phyloP scores from a whole-genome alignment of 176 grass and related monocot species.

The Melocanna baccifera region DNA sequence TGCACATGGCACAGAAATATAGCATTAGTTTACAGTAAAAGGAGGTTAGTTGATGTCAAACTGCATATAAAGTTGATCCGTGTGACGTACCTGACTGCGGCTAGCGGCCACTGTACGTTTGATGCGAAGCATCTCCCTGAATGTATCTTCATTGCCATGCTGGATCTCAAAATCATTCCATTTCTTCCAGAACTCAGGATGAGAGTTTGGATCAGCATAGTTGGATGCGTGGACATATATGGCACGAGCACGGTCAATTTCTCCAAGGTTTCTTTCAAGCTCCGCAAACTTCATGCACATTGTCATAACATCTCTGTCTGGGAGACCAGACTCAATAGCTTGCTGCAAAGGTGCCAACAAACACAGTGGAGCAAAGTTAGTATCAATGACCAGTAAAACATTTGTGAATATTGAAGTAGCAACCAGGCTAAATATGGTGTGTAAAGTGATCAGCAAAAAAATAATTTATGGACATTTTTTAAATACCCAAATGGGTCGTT shows the following conservation, averaged over 20 bases:
- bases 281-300: constrained; percentile 84
- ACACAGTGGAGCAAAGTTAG: constrained; percentile 17
- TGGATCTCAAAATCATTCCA: constrained; percentile 99
- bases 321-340: constrained; percentile 71
- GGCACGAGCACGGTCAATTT: constrained; percentile 89
- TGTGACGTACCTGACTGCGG: constrained; percentile 68
- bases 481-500: background rate
- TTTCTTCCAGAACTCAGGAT: constrained; percentile 89
- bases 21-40: constrained; percentile 1
- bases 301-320: constrained; percentile 64
- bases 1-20: constrained; percentile 35
- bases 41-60: background rate
- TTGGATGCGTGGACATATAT: constrained; percentile 78
- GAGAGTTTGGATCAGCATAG: constrained; percentile 77
- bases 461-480: background rate
- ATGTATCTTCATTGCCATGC: constrained; percentile 92
- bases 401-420: background rate
- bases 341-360: constrained; percentile 46
- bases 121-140: constrained; percentile 94
- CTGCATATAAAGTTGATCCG: background rate
- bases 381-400: background rate
- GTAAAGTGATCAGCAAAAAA: background rate
- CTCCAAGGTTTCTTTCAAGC: constrained; percentile 86
- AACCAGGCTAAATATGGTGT: background rate
- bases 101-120: constrained; percentile 75